Evolutionary conservation across 2,329 filamentous ascomycete species (phyloP).

Genomic region (Dactylellina parvicollis): DNA sequence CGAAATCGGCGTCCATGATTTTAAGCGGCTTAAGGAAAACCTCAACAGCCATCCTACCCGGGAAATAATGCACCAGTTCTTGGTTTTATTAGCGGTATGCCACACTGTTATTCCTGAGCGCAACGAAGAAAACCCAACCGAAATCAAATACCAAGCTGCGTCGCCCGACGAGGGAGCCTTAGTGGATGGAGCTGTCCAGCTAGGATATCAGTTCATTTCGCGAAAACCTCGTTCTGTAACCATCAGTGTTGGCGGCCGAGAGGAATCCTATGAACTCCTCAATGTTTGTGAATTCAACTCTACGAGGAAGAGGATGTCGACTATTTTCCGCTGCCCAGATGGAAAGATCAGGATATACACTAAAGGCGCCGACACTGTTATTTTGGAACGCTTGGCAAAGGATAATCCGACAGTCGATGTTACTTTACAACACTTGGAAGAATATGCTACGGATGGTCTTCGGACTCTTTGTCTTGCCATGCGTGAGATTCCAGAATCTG

Average conservation of each 20-base stretch:
- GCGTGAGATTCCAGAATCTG: constrained; percentile 88
- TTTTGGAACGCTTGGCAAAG: constrained; percentile 81
- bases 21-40: constrained; percentile 78
- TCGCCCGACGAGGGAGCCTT: constrained; percentile 97
- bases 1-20: constrained; percentile 84
- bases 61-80: constrained; percentile 80
- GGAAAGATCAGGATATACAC: constrained; percentile 93
- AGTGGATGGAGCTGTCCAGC: constrained; percentile 83
- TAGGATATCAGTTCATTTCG: constrained; percentile 91
- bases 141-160: constrained; percentile 97
- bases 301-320: constrained; percentile 95
- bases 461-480: constrained; percentile 93
- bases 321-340: constrained; percentile 94
- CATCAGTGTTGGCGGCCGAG: constrained; percentile 77
- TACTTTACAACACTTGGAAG: constrained; percentile 95
- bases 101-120: constrained; percentile 97
- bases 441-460: constrained; percentile 95
- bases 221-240: constrained; percentile 89
- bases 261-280: constrained; percentile 85
- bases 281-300: constrained; percentile 99
- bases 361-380: constrained; percentile 97
- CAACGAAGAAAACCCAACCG: constrained; percentile 76
- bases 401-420: constrained; percentile 85
- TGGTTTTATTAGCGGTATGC: constrained; percentile 85
- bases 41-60: constrained; percentile 70